Conservation (phyloP, 176 grass and related monocot genomes). For the Lolium multiflorum region DNA sequence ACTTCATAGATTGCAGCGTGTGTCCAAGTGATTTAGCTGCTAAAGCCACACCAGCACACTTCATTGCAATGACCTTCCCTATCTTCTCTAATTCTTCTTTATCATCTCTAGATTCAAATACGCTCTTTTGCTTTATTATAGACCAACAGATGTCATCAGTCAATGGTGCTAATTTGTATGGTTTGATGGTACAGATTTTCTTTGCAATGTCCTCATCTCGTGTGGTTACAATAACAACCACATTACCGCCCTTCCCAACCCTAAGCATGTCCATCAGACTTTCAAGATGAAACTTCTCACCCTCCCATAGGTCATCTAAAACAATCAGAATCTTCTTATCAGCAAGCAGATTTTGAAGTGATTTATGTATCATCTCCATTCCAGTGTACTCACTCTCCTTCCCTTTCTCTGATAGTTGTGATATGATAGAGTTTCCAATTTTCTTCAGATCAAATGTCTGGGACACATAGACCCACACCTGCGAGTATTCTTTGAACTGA, state of each 20-base stretch:
- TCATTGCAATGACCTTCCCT: conserved; percentile 35
- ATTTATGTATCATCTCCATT: not conserved
- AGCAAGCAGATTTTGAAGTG: not conserved
- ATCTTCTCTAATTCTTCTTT: not conserved
- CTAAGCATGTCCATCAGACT: not conserved
- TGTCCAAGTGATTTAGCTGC: conserved; percentile 43
- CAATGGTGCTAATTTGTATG: conserved; percentile 19
- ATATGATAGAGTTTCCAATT: conserved; percentile 11
- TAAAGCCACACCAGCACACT: conserved; percentile 42
- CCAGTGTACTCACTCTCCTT: not conserved
- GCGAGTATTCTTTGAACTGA: not conserved
- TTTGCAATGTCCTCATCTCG: not conserved
- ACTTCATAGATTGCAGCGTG: not conserved
- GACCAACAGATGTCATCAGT: conserved; percentile 24
- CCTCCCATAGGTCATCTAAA: conserved; percentile 53
- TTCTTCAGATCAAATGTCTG: conserved; percentile 29
- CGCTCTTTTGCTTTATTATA: not conserved
- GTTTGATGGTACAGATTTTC: not conserved
- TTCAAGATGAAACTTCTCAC: not conserved
- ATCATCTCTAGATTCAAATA: not conserved
- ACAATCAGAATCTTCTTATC: conserved; percentile 19
- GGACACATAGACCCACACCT: conserved; percentile 44
- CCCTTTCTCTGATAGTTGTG: not conserved
- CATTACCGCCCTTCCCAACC: not conserved
- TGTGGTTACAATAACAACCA: conserved; percentile 43